Evolutionary conservation across 495 filamentous ascomycete species (phyloP).

Genomic region (Chaetomidium leptoderma): DNA sequence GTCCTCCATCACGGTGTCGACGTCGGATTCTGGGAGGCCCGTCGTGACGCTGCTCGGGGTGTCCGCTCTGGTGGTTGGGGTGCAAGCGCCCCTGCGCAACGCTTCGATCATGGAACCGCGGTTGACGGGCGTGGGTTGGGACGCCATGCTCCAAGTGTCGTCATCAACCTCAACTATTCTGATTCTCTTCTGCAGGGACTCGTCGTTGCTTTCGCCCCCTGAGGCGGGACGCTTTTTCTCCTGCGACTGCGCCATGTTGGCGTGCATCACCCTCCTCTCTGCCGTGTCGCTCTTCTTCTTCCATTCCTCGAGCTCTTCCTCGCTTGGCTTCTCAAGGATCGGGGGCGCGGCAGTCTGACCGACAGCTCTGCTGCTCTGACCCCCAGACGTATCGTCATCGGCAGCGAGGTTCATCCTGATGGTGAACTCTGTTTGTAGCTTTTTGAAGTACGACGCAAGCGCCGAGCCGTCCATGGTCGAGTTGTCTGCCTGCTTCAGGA

Average conservation of each 20-base stretch:
- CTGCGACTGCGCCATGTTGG: slow-evolving; percentile 3
- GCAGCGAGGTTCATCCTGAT: slow-evolving; percentile 63
- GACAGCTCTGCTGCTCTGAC: background rate
- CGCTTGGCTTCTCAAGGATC: slow-evolving; percentile 5
- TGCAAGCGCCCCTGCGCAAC: background rate
- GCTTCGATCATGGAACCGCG: slow-evolving; percentile 9
- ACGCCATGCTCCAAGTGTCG: background rate
- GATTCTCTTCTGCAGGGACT: background rate
- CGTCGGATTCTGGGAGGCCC: background rate
- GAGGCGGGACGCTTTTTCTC: background rate
- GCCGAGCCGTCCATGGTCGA: slow-evolving; percentile 63
- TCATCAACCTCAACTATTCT: background rate
- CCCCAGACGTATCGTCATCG: slow-evolving; percentile 20
- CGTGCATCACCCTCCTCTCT: slow-evolving; percentile 18
- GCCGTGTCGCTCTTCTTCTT: slow-evolving; percentile 7
- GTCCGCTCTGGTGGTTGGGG: background rate
- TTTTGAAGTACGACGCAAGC: slow-evolving; percentile 60
- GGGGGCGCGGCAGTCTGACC: background rate
- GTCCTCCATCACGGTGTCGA: background rate
- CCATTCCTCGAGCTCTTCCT: slow-evolving; percentile 10
- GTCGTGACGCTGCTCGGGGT: slow-evolving; percentile 4
- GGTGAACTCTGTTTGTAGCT: slow-evolving; percentile 74
- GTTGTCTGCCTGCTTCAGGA: slow-evolving; percentile 64
- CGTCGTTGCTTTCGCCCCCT: background rate
- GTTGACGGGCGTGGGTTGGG: slow-evolving; percentile 2